phyloP scores from a whole-genome alignment of 1,284 basidiomycete species.

The Phlebopus sp. region DNA sequence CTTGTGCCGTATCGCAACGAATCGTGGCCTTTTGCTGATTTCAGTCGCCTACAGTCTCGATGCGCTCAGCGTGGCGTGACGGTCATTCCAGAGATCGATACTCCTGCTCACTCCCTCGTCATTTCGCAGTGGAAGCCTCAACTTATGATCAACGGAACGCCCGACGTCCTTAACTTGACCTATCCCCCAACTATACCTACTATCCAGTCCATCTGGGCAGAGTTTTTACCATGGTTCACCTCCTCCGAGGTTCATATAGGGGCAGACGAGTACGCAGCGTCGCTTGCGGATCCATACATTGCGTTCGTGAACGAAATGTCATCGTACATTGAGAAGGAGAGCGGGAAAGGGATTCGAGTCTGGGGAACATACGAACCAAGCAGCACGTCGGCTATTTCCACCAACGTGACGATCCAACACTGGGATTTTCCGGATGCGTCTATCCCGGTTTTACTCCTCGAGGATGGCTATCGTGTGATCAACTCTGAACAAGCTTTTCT shows the following conservation, averaged over 20 bases:
- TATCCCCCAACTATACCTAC: slow-evolving; percentile 37
- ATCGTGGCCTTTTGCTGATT: slow-evolving; percentile 30
- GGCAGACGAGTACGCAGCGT: slow-evolving; percentile 37
- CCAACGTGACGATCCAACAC: slow-evolving; percentile 38
- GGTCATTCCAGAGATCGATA: slow-evolving; percentile 38
- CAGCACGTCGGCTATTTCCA: slow-evolving; percentile 27
- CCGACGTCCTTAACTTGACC: slow-evolving; percentile 35
- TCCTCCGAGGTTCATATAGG: slow-evolving; percentile 38
- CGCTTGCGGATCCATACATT: slow-evolving; percentile 36
- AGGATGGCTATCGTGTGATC: slow-evolving; percentile 35
- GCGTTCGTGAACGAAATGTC: slow-evolving; percentile 38
- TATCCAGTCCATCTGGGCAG: slow-evolving; percentile 36
- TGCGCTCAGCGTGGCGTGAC: slow-evolving; percentile 33
- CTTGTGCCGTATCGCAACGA: slow-evolving; percentile 34
- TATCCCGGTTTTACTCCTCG: slow-evolving; percentile 33
- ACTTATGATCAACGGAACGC: slow-evolving; percentile 28
- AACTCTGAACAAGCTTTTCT: slow-evolving; percentile 38
- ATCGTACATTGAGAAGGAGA: slow-evolving; percentile 23
- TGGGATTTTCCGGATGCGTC: slow-evolving; percentile 37
- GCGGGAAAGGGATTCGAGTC: slow-evolving; percentile 33
- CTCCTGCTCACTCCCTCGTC: slow-evolving; percentile 36
- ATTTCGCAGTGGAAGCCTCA: slow-evolving; percentile 39
- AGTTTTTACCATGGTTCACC: slow-evolving; percentile 39
- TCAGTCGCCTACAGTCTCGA: slow-evolving; percentile 30
- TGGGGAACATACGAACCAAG: slow-evolving; percentile 38